Conservation (phyloP, 2,329 filamentous ascomycete species). For the Pseudogymnoascus sp. region DNA sequence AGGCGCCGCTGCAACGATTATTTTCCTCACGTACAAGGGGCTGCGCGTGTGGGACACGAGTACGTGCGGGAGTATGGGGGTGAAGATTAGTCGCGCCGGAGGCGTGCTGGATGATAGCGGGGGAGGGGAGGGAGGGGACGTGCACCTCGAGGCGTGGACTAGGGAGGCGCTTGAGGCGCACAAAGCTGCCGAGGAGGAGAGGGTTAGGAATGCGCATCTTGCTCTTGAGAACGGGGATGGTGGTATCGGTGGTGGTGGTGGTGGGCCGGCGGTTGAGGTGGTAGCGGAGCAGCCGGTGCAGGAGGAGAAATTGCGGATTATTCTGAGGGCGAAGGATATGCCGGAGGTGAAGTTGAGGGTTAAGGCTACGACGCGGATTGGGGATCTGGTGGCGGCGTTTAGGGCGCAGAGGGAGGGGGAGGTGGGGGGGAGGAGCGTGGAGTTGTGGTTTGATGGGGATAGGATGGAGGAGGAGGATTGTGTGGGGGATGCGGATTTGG, state of each 20-base stretch:
- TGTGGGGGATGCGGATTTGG: slow-evolving; percentile 61
- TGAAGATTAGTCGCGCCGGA: slow-evolving; percentile 38
- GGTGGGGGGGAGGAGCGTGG: slow-evolving; percentile 42
- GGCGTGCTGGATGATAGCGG: slow-evolving; percentile 33
- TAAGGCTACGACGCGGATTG: slow-evolving; percentile 47
- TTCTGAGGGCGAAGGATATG: slow-evolving; percentile 44
- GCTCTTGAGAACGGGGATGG: background rate
- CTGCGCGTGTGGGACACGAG: slow-evolving; percentile 67
- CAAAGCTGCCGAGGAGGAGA: slow-evolving; percentile 10
- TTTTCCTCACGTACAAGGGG: slow-evolving; percentile 75
- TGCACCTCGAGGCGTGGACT: slow-evolving; percentile 75
- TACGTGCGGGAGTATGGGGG: slow-evolving; percentile 59
- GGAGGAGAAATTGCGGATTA: slow-evolving; percentile 37
- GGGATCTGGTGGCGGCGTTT: slow-evolving; percentile 55
- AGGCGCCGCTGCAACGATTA: slow-evolving; percentile 36
- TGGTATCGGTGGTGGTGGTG: background rate
- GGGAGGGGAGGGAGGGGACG: slow-evolving; percentile 42
- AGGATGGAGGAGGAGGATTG: slow-evolving; percentile 50
- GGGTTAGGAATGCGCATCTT: background rate
- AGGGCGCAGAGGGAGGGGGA: slow-evolving; percentile 43
- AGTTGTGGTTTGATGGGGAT: slow-evolving; percentile 69
- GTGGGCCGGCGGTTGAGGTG: slow-evolving; percentile 14
- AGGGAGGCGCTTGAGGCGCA: slow-evolving; percentile 46
- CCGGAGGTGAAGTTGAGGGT: slow-evolving; percentile 45
- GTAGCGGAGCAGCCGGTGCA: slow-evolving; percentile 15